A percentile compares a stretch with the other conserved stretches of the same genome.
These are phyloP conservation scores for Fusarium humuli DNA, from an alignment of 2,329 filamentous ascomycete genomes.

Conservation along the genomic window DNA sequence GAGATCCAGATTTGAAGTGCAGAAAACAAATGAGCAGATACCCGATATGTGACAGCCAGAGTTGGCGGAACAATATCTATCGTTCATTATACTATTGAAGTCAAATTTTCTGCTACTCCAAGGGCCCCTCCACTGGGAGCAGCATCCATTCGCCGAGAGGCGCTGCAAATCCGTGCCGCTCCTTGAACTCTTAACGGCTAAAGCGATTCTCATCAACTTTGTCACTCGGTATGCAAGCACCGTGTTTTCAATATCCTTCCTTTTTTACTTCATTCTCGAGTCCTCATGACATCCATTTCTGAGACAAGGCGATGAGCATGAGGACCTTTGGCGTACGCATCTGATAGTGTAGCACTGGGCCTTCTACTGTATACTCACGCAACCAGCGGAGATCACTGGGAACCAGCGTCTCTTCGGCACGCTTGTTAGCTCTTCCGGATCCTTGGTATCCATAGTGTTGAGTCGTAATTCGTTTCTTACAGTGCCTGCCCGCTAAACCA, in stretches of 20 bases:
- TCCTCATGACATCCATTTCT: conserved; percentile 14
- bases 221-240: conserved; percentile 16
- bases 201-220: conserved; percentile 13
- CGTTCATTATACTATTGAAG: background rate
- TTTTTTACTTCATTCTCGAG: conserved; percentile 5
- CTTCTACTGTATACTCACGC: background rate
- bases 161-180: conserved; percentile 29
- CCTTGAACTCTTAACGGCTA: conserved; percentile 30
- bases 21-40: background rate
- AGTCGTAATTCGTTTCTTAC: conserved; percentile 24
- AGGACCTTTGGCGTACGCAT: background rate
- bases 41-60: too few relatives aligned
- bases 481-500: conserved; percentile 17
- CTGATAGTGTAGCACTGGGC: conserved; percentile 7
- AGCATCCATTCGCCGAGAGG: conserved; percentile 41
- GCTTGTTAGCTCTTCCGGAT: conserved; percentile 27
- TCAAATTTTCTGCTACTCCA: background rate
- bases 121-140: conserved; percentile 37
- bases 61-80: background rate
- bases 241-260: conserved; percentile 13
- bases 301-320: conserved; percentile 21
- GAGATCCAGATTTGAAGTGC: background rate
- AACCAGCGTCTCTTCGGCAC: conserved; percentile 10
- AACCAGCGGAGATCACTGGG: background rate
- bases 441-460: conserved; percentile 18